These are phyloP conservation scores for Ophiostoma ulmi DNA, from an alignment of 2,329 filamentous ascomycete species.

Conservation along the genomic window DNA sequence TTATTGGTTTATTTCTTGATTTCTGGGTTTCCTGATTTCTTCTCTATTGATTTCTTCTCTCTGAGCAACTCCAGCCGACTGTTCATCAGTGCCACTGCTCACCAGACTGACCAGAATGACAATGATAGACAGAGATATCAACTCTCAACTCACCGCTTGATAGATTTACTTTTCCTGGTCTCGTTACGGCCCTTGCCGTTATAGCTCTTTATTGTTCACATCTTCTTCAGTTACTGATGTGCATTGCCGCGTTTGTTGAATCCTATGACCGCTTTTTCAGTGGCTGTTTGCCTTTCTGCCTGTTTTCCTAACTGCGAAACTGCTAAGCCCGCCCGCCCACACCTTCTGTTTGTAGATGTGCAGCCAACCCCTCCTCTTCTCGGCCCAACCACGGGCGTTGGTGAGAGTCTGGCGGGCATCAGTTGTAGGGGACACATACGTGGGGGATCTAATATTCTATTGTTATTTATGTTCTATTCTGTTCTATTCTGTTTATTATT, in stretches of 20 bases:
- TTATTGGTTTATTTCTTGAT: neutral
- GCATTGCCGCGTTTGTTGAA: neutral
- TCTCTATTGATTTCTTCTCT: neutral
- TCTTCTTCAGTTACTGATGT: neutral
- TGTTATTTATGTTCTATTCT: too few species aligned
- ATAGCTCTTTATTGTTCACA: neutral
- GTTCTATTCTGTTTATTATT: too few species aligned
- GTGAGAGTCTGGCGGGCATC: neutral
- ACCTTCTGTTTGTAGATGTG: neutral
- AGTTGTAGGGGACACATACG: neutral
- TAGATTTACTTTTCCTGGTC: neutral
- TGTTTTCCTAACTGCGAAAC: neutral
- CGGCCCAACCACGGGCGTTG: neutral
- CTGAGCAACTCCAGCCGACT: neutral
- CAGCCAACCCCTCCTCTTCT: constrained; percentile 1
- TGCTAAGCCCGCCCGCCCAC: neutral
- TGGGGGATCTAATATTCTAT: neutral
- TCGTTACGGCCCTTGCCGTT: constrained; percentile 4
- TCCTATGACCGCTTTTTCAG: neutral
- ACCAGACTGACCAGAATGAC: neutral
- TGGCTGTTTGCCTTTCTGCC: neutral
- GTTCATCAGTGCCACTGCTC: neutral
- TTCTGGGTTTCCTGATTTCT: neutral
- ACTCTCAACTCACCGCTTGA: neutral
- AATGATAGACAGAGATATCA: neutral